phyloP scores from a whole-genome alignment of 1,284 basidiomycete species.

The Cutaneotrichosporon daszewskae region DNA sequence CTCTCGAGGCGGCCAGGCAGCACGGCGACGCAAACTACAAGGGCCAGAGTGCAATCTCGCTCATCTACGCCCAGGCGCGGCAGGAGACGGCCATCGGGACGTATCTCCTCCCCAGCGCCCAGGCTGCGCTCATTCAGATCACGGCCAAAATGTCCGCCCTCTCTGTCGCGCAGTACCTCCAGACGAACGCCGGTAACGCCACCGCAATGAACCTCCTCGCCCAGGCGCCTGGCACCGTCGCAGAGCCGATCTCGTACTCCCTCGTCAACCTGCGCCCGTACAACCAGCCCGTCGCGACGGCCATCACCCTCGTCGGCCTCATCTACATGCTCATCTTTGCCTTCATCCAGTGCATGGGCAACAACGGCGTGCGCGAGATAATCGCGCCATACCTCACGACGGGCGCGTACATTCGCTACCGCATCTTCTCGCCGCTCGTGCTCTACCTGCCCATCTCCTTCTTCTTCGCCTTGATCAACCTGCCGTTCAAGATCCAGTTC shows the following conservation, averaged over 20 bases:
- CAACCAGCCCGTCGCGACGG: conserved; percentile 61
- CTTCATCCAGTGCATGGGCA: conserved; percentile 48
- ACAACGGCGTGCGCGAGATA: conserved; percentile 48
- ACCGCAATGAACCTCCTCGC: conserved; percentile 52
- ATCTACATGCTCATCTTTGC: conserved; percentile 62
- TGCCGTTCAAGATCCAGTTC: conserved; percentile 54
- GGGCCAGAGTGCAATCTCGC: conserved; percentile 26
- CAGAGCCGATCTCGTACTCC: conserved; percentile 53
- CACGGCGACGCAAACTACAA: conserved; percentile 35
- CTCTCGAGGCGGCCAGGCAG: conserved; percentile 27
- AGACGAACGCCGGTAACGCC: conserved; percentile 40
- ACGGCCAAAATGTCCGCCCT: conserved; percentile 27
- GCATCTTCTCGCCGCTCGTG: conserved; percentile 54
- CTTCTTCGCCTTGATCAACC: conserved; percentile 57
- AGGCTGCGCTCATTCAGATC: conserved; percentile 25
- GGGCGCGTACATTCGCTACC: conserved; percentile 55
- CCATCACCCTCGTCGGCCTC: conserved; percentile 61
- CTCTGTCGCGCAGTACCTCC: conserved; percentile 29
- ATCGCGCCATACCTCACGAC: conserved; percentile 52
- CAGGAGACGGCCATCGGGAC: conserved; percentile 43
- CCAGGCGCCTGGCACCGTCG: conserved; percentile 58
- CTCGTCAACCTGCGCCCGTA: conserved; percentile 62
- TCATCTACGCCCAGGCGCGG: conserved; percentile 46
- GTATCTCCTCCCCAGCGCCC: conserved; percentile 41
- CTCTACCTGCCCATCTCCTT: conserved; percentile 62